A percentile compares a stretch with the other conserved stretches of the same genome.
Conservation (phyloP, 768 basidiomycete genomes). For the Phallus indusiatus region DNA sequence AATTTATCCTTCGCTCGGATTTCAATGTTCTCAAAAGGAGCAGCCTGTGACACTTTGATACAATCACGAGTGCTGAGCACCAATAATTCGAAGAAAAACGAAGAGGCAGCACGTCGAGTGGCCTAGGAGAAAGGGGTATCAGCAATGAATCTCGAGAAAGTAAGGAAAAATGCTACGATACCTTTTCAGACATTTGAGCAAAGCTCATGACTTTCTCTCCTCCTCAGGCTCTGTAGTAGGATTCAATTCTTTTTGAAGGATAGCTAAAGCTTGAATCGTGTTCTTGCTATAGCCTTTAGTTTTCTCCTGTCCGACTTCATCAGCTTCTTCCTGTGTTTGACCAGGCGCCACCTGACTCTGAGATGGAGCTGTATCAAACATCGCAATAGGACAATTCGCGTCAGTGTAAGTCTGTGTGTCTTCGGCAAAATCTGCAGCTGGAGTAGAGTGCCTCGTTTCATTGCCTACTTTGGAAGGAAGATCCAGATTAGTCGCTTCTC, state of each 20-base stretch:
- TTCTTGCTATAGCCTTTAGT: conserved; percentile 76
- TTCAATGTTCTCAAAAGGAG: conserved; percentile 80
- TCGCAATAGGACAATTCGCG: conserved; percentile 65
- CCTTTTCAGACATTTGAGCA: conserved; percentile 69
- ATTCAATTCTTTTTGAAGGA: conserved; percentile 66
- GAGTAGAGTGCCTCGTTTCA: conserved; percentile 45
- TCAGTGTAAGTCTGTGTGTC: conserved; percentile 62
- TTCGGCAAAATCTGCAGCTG: conserved; percentile 50
- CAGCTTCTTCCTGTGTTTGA: conserved; percentile 23
- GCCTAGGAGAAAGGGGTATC: conserved; percentile 40
- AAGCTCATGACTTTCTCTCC: conserved; percentile 66
- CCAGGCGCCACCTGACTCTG: conserved; percentile 41
- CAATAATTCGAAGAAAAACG: conserved; percentile 97
- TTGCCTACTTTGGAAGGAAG: conserved; percentile 1
- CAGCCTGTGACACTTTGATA: conserved; percentile 65
- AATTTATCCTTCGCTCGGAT: conserved; percentile 73
- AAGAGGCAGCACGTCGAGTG: conserved; percentile 82
- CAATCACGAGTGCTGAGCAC: conserved; percentile 92
- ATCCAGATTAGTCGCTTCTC: conserved; percentile 3
- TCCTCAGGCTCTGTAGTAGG: conserved; percentile 35
- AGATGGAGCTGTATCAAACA: conserved; percentile 60
- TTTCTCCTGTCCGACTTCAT: conserved; percentile 24
- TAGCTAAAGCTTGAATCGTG: conserved; percentile 71
- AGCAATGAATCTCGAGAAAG: neutral
- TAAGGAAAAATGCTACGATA: conserved; percentile 19